phyloP scores from a whole-genome alignment of 768 basidiomycete species.

The Tubosaeta sp. region DNA sequence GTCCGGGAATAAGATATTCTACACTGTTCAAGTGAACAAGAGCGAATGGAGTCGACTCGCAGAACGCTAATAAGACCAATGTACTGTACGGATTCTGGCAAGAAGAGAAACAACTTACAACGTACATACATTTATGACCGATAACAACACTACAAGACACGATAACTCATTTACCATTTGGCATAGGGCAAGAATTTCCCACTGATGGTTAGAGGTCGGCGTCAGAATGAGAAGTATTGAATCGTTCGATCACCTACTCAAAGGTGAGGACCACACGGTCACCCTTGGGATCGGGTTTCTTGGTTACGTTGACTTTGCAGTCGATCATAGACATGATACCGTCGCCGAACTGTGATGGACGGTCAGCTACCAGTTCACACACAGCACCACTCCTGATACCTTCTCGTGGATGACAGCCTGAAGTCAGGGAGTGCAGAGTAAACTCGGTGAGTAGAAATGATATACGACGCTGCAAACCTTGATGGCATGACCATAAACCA shows the following conservation, averaged over 20 bases:
- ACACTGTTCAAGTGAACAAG: no score
- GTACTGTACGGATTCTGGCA: no score
- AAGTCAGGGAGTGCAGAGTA: not conserved
- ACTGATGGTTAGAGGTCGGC: constrained; percentile 33
- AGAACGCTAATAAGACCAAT: no score
- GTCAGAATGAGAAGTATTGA: not conserved
- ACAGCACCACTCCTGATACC: constrained; percentile 28
- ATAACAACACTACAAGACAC: constrained; percentile 2
- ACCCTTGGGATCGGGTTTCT: constrained; percentile 72
- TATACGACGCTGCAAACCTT: constrained; percentile 44
- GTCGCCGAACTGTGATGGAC: constrained; percentile 60
- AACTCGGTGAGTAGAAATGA: not conserved
- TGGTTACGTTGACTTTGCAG: constrained; percentile 63
- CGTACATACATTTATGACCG: not conserved
- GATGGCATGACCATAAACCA: constrained; percentile 77
- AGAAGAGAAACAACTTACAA: no score
- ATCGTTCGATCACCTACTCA: constrained; percentile 48
- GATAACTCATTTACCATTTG: constrained; percentile 46
- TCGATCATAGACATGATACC: constrained; percentile 91
- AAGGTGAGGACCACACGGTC: constrained; percentile 77
- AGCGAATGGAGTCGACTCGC: no score
- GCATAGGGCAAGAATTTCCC: constrained; percentile 77
- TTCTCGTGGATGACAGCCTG: constrained; percentile 77
- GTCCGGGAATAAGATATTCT: no score
- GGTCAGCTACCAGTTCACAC: constrained; percentile 1